phyloP scores from a whole-genome alignment of 2,329 filamentous ascomycete species.

The Pseudogymnoascus sp. region DNA sequence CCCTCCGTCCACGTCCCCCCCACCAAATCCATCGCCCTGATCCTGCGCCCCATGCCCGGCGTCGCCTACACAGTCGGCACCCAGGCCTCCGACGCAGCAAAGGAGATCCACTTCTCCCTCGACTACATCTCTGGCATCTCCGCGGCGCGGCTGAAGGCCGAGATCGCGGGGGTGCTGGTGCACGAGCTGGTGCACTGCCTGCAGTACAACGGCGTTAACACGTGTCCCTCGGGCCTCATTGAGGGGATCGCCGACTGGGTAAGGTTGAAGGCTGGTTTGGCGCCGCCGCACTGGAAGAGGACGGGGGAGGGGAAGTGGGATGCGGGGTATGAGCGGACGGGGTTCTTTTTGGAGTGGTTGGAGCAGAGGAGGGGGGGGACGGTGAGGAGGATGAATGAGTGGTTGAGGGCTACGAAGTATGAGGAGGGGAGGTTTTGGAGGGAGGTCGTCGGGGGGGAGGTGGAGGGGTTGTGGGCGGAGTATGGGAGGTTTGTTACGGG shows the following conservation, averaged over 20 bases:
- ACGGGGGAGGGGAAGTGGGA: slow-evolving; percentile 60
- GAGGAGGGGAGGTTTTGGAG: slow-evolving; percentile 59
- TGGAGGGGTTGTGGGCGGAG: slow-evolving; percentile 65
- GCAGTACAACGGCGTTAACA: slow-evolving; percentile 61
- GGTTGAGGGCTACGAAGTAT: slow-evolving; percentile 54
- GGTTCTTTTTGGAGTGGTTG: slow-evolving; percentile 82
- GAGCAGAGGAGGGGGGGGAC: slow-evolving; percentile 42
- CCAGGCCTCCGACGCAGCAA: slow-evolving; percentile 75
- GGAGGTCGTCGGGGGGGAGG: slow-evolving; percentile 54
- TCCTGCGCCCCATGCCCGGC: slow-evolving; percentile 70
- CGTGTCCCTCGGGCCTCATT: slow-evolving; percentile 66
- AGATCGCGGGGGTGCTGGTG: slow-evolving; percentile 75
- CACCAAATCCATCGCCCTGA: slow-evolving; percentile 79
- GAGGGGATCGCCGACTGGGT: slow-evolving; percentile 95
- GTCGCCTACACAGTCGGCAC: slow-evolving; percentile 83
- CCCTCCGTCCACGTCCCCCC: too few relatives aligned
- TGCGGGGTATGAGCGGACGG: slow-evolving; percentile 81
- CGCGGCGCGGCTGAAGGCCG: slow-evolving; percentile 38
- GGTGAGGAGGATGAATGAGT: slow-evolving; percentile 57
- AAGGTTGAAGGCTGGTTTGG: slow-evolving; percentile 61
- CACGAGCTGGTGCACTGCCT: slow-evolving; percentile 96
- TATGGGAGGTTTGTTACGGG: slow-evolving; percentile 44
- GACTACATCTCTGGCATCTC: slow-evolving; percentile 54
- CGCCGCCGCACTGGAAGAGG: slow-evolving; percentile 75
- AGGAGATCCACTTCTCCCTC: slow-evolving; percentile 84